Evolutionary conservation across 2,329 filamentous ascomycete species (phyloP).

Genomic region (Akanthomyces dipterigenus): DNA sequence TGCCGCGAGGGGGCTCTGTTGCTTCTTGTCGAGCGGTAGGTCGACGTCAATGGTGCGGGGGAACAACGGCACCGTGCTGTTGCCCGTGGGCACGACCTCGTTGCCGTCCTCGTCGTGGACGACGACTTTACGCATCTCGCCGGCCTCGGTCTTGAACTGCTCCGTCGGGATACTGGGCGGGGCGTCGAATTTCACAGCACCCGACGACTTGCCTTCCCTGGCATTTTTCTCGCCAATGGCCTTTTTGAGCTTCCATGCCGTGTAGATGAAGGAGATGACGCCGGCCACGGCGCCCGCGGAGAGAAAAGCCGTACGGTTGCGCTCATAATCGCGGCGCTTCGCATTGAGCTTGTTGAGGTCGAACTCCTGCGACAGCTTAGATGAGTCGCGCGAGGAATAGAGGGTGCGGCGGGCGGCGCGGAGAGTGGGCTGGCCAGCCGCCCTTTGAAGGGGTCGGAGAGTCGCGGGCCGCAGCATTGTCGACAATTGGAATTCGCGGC

Average conservation of each 20-base stretch:
- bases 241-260: constrained; percentile 44
- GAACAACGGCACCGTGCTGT: constrained; percentile 71
- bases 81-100: constrained; percentile 75
- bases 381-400: constrained; percentile 22
- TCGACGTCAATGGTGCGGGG: constrained; percentile 65
- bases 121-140: constrained; percentile 49
- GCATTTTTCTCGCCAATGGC: constrained; percentile 28
- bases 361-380: constrained; percentile 40
- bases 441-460: constrained; percentile 20
- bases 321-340: constrained; percentile 42
- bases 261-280: constrained; percentile 43
- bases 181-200: constrained; percentile 37
- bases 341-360: constrained; percentile 43
- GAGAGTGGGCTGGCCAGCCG: constrained; percentile 12
- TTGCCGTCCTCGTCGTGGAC: constrained; percentile 61
- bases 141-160: constrained; percentile 41
- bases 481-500: constrained; percentile 7
- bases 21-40: constrained; percentile 23
- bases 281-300: constrained; percentile 44
- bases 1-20: constrained; percentile 26
- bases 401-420: constrained; percentile 21
- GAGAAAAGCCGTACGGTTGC: constrained; percentile 45
- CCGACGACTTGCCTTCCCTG: constrained; percentile 23
- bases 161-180: constrained; percentile 31
- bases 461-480: constrained; percentile 25